Evolutionary conservation across 2,329 filamentous ascomycete genomes (phyloP).

Genomic region (Blumeriella jaapii): DNA sequence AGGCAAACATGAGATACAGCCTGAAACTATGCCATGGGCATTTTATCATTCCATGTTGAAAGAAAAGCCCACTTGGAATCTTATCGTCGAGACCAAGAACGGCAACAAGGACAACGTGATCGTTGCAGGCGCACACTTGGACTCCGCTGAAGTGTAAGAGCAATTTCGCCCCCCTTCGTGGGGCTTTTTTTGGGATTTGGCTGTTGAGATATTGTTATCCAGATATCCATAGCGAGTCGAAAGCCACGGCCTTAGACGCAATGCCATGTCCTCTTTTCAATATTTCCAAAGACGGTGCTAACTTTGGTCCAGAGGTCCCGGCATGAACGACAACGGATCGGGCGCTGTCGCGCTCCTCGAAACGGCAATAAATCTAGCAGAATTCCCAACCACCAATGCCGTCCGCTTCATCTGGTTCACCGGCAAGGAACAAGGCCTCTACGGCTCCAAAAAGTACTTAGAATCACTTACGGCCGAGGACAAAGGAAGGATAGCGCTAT

Average conservation of each 20-base stretch:
- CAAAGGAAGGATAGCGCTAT: slow-evolving; percentile 48
- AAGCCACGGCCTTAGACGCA: too few species aligned
- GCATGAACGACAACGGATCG: slow-evolving; percentile 28
- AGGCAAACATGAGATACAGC: too few species aligned
- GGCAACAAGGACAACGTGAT: slow-evolving; percentile 52
- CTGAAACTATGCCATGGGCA: too few species aligned
- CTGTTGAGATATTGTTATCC: too few species aligned
- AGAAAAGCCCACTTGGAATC: slow-evolving; percentile 37
- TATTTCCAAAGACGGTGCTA: slow-evolving; percentile 31
- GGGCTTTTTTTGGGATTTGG: too few species aligned
- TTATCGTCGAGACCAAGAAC: slow-evolving; percentile 46
- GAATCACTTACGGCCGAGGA: slow-evolving; percentile 39
- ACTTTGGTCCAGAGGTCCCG: slow-evolving; percentile 41
- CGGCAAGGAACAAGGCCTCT: slow-evolving; percentile 50
- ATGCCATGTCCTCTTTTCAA: too few species aligned
- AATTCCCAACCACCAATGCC: slow-evolving; percentile 47
- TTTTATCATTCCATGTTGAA: too few species aligned
- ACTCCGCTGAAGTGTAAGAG: slow-evolving; percentile 32
- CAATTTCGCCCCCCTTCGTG: slow-evolving; percentile 49
- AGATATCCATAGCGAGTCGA: too few species aligned
- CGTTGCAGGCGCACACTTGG: slow-evolving; percentile 1
- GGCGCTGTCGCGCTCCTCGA: slow-evolving; percentile 40
- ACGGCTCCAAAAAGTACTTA: slow-evolving; percentile 51
- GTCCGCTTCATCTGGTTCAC: slow-evolving; percentile 57
- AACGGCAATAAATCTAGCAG: slow-evolving; percentile 43